Percentiles rank a stretch among this genome's conserved stretches.
These are phyloP conservation scores for Achaetomium macrosporum DNA, from an alignment of 2,329 filamentous ascomycete species.

Conservation along the genomic window DNA sequence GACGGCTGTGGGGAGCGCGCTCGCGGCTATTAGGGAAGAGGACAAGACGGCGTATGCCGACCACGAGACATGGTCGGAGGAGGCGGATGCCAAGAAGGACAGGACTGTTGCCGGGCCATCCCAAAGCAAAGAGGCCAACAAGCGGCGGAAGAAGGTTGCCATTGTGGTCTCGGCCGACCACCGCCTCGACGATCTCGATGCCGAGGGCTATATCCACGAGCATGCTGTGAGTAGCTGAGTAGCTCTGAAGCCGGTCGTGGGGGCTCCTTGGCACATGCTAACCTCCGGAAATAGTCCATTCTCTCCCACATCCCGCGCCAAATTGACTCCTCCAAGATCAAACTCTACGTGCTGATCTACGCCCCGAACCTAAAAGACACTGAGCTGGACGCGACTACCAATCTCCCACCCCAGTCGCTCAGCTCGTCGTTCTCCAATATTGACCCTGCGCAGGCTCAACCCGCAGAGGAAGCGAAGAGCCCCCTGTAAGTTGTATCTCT, in stretches of 20 bases:
- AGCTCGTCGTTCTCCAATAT: conserved; percentile 88
- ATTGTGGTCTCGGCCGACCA: conserved; percentile 81
- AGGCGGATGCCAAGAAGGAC: conserved; percentile 64
- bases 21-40: conserved; percentile 79
- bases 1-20: conserved; percentile 72
- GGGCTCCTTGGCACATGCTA: conserved; percentile 1
- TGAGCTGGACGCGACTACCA: conserved; percentile 48
- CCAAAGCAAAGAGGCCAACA: conserved; percentile 33
- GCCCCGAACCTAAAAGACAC: conserved; percentile 71
- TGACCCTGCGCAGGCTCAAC: conserved; percentile 63
- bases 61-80: conserved; percentile 87
- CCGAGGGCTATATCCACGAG: conserved; percentile 57
- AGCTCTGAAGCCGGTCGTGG: no score
- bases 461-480: conserved; percentile 57
- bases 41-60: conserved; percentile 75
- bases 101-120: conserved; percentile 30
- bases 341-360: conserved; percentile 86
- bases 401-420: conserved; percentile 56
- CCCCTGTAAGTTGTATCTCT: conserved; percentile 41
- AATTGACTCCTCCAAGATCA: conserved; percentile 65
- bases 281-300: conserved; percentile 56
- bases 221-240: conserved; percentile 64
- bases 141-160: conserved; percentile 70
- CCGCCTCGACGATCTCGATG: conserved; percentile 51
- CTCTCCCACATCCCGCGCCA: conserved; percentile 80